Percentiles rank a stretch among this genome's conserved stretches.
Conservation (phyloP, 73 alveolate genomes). For the Blepharisma japonicum region DNA sequence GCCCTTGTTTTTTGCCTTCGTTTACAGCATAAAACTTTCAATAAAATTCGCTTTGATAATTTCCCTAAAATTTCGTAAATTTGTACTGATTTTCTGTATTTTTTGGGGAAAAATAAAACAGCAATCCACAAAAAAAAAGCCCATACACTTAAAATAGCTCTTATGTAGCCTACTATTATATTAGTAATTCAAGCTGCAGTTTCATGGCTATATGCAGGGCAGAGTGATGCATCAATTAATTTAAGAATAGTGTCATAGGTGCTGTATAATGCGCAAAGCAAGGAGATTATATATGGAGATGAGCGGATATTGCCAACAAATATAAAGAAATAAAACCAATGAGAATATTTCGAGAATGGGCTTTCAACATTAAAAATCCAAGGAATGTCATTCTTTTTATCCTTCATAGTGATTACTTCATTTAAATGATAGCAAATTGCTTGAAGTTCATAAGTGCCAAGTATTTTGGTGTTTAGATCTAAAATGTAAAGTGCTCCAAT, state of each 20-base stretch:
- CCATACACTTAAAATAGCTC: too few species aligned
- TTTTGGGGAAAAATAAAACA: too few species aligned
- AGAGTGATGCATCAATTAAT: neutral
- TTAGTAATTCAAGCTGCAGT: too few species aligned
- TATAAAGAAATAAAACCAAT: neutral
- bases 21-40: neutral
- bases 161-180: too few species aligned
- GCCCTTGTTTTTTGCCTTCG: neutral
- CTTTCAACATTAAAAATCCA: neutral
- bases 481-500: neutral
- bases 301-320: slow-evolving; percentile 9
- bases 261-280: neutral
- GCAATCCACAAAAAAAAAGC: too few species aligned
- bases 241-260: neutral
- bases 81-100: too few species aligned
- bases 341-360: neutral
- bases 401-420: neutral
- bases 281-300: neutral
- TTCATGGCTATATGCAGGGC: too few species aligned
- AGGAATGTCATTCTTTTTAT: neutral
- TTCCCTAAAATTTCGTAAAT: too few species aligned
- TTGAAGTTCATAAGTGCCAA: neutral
- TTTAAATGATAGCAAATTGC: neutral
- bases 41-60: neutral
- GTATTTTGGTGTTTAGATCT: neutral